Conservation (phyloP, 2,329 filamentous ascomycete species). For the Cladosporium sp. region DNA sequence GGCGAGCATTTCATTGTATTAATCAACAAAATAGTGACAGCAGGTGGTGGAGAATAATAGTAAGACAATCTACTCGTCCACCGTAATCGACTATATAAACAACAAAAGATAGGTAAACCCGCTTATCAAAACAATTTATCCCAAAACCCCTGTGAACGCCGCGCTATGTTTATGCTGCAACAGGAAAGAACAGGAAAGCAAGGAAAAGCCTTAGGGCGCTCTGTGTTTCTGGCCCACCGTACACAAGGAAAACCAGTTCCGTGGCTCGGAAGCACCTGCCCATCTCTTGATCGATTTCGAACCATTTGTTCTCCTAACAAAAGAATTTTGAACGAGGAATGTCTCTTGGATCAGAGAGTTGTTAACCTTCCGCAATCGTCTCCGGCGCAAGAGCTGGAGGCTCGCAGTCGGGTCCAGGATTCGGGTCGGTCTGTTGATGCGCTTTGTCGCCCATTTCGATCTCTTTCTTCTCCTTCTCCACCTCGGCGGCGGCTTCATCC, state of each 20-base stretch:
- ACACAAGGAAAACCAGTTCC: background rate
- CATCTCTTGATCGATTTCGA: background rate
- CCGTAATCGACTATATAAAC: background rate
- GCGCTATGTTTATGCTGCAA: conserved; percentile 1
- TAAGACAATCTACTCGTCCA: background rate
- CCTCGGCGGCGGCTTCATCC: background rate
- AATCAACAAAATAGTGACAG: no score
- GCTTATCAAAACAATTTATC: background rate
- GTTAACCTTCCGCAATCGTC: background rate
- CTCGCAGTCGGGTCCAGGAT: background rate
- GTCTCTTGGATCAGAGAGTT: background rate
- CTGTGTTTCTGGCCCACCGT: background rate
- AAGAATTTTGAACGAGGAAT: background rate
- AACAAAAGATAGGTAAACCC: background rate
- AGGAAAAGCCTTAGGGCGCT: background rate
- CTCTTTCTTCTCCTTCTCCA: conserved; percentile 5
- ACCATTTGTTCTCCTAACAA: background rate
- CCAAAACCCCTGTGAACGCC: background rate
- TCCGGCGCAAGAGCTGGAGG: conserved; percentile 1
- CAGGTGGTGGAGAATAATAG: background rate
- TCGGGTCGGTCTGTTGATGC: background rate
- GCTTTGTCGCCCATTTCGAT: conserved; percentile 13
- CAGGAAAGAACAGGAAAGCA: background rate
- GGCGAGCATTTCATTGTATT: no score
- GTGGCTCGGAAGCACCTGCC: background rate